Conservation (phyloP, 352 stramenopile genomes). For the Pythium apleroticum region DNA sequence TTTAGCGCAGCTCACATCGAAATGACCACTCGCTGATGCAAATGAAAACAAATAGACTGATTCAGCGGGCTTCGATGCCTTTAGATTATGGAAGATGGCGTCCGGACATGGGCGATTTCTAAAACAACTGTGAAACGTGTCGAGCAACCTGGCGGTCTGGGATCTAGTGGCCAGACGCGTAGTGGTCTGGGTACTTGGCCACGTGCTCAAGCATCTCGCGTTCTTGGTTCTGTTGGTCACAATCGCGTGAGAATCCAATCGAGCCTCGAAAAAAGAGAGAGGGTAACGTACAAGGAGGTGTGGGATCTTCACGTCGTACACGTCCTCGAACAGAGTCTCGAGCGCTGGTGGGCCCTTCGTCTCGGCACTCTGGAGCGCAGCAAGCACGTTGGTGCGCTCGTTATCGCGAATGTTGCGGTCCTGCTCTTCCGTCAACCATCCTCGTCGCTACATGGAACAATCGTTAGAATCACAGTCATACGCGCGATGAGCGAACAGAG, state of each 20-base stretch:
- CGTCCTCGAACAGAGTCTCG: constrained; percentile 96
- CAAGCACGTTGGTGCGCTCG: constrained; percentile 88
- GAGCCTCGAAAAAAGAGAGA: neutral
- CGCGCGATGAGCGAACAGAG: neutral
- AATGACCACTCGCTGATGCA: constrained; percentile 21
- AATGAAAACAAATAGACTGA: neutral
- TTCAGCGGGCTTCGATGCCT: neutral
- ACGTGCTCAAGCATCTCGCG: constrained; percentile 89
- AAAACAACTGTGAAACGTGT: constrained; percentile 4
- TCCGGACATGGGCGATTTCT: constrained; percentile 7
- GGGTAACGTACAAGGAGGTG: constrained; percentile 81
- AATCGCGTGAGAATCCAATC: neutral
- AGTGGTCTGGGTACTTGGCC: constrained; percentile 93
- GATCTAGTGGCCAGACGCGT: constrained; percentile 50
- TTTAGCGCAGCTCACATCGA: constrained; percentile 8
- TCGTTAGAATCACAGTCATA: neutral
- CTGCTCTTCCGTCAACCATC: constrained; percentile 89
- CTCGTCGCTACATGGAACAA: constrained; percentile 50
- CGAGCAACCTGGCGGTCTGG: neutral
- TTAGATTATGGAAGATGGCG: constrained; percentile 1
- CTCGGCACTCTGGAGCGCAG: constrained; percentile 90
- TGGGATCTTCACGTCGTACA: constrained; percentile 94
- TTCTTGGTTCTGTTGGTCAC: constrained; percentile 85
- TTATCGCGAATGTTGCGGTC: constrained; percentile 86
- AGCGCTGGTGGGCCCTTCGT: constrained; percentile 88